Conservation (phyloP, 2,329 filamentous ascomycete species). For the Colletotrichum liriopes region DNA sequence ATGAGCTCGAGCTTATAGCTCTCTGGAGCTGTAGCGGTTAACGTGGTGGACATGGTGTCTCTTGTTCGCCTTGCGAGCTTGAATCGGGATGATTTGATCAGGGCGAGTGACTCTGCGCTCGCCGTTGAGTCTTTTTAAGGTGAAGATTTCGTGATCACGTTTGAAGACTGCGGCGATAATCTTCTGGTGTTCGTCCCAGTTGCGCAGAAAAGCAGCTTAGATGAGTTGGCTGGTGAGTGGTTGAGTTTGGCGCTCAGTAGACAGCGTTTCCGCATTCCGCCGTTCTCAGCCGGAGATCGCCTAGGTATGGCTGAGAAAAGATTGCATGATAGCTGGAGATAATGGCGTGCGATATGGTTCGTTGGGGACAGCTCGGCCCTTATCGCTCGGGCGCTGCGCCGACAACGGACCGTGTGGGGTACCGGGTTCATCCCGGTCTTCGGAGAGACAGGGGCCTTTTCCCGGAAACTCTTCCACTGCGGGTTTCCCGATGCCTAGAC, state of each 20-base stretch:
- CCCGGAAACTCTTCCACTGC: slow-evolving; percentile 12
- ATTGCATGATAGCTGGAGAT: slow-evolving; percentile 26
- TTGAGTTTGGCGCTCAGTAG: neutral
- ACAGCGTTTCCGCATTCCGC: neutral
- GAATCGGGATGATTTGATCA: neutral
- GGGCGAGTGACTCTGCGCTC: too few relatives aligned
- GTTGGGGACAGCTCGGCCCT: slow-evolving; percentile 7
- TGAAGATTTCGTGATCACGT: neutral
- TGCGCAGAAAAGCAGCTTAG: neutral
- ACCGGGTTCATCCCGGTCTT: slow-evolving; percentile 23
- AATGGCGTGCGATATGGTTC: slow-evolving; percentile 32
- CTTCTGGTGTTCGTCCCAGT: neutral
- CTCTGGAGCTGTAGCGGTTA: slow-evolving; percentile 35
- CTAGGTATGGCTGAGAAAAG: neutral
- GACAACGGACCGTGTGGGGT: slow-evolving; percentile 33
- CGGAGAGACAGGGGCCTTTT: slow-evolving; percentile 11
- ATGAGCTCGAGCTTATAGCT: slow-evolving; percentile 61
- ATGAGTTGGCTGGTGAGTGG: neutral
- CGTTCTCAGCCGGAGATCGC: slow-evolving; percentile 26
- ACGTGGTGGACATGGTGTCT: slow-evolving; percentile 39
- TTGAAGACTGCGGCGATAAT: neutral
- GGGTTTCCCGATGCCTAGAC: neutral
- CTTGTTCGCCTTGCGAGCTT: neutral
- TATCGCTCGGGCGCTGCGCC: slow-evolving; percentile 33
- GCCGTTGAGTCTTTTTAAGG: neutral